Conservation (phyloP, 345 rosid genomes). For the Bruguiera sexangula region DNA sequence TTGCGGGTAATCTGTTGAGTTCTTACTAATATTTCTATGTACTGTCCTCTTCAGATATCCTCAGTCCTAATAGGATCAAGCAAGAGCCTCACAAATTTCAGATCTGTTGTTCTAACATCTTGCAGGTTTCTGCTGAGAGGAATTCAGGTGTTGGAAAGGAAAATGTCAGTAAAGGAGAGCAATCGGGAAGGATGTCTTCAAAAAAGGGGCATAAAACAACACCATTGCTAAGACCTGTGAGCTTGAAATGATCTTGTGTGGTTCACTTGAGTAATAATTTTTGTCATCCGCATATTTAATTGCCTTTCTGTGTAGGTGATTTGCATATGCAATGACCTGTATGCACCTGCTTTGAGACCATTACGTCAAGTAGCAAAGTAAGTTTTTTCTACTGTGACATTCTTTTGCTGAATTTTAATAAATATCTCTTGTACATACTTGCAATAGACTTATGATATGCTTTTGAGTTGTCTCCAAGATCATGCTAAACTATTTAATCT, state of each 20-base stretch:
- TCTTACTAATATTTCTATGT: too few species aligned
- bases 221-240: conserved; percentile 80
- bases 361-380: conserved; percentile 95
- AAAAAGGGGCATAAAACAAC: conserved; percentile 56
- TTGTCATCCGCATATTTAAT: neutral
- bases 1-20: too few species aligned
- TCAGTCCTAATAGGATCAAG: too few species aligned
- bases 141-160: conserved; percentile 58
- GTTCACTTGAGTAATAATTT: conserved; percentile 2
- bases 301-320: conserved; percentile 45
- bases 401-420: conserved; percentile 3
- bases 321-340: conserved; percentile 90
- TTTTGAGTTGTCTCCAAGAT: too few species aligned
- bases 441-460: too few species aligned
- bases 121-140: conserved; percentile 72
- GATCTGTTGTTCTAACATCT: neutral
- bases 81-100: neutral
- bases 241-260: conserved; percentile 32
- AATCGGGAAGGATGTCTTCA: conserved; percentile 43
- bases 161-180: conserved; percentile 48
- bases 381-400: conserved; percentile 22
- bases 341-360: conserved; percentile 85
- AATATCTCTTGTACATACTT: neutral
- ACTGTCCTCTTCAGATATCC: too few species aligned
- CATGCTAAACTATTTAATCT: too few species aligned